Evolutionary conservation across 805 yeast genomes (phyloP), one percentile per base, ranked within the genome.

Genomic region (Candida pseudoglaebosa): DNA sequence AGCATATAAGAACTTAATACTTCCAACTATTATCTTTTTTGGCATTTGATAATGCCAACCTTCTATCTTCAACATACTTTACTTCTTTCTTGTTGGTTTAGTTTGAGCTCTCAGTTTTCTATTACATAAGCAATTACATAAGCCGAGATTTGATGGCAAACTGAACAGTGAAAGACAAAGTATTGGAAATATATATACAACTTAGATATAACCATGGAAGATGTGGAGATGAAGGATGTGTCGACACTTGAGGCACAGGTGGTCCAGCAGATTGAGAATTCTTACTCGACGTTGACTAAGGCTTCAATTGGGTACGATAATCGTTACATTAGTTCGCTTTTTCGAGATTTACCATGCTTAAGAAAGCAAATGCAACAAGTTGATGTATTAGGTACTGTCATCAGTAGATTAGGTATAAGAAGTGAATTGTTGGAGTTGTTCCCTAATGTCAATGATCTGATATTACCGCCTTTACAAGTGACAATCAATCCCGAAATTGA

Each of bases 281-380:
- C 61, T 32, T 74, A 78, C 47, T 62, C 63, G 32, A 68, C 75
- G 37, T 62, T 80, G 38, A 68, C 68, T 36, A 82, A 82, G 61
- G 82, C 90, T 3, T 82, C 82, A 8, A 59, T 76, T 33, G 78
- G 79, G 39, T 79, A 80, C 57, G 99, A 93, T 61, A 86, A 95
- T 48, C 78, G 97, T 48, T 86, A 84, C 62, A 78, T 93, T 33
- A 75, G 91, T 61, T 85, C 84, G 55, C 90, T 87, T 16, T 75
- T 93, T 47, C 81, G 96, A 46, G 95, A 87, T 45, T 70, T 90
- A 51, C 85, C 90, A 5, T 69, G 79, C 2, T 68, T 91, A 45
- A 79, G 97, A 64, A 67, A 67, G 36, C 57, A 59, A 20, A 61
- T 71, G n/a, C 62, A 71, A 39, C 56, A 84, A 37, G 40, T 47